Conservation (phyloP, 768 basidiomycete species). For the Xanthoconium purpureum region DNA sequence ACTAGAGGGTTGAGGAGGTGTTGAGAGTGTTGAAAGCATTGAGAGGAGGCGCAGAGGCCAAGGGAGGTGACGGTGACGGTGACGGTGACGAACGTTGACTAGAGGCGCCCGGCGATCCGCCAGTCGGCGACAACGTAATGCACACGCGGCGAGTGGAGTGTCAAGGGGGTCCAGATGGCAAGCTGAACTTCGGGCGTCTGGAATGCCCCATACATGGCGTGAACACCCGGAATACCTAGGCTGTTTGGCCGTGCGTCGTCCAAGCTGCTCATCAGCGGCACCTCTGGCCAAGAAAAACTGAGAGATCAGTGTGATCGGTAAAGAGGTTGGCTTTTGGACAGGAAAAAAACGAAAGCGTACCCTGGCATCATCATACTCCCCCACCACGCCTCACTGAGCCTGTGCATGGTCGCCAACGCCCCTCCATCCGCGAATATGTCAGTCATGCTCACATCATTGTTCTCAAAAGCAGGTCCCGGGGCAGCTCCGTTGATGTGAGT, state of each 20-base stretch:
- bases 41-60: too few relatives aligned
- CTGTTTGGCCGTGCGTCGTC: conserved; percentile 12
- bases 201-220: conserved; percentile 20
- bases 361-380: conserved; percentile 87
- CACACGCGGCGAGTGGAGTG: too few relatives aligned
- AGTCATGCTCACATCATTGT: conserved; percentile 23
- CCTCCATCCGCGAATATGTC: conserved; percentile 42
- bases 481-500: background rate
- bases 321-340: background rate
- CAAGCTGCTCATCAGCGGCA: conserved; percentile 28
- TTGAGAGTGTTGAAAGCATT: too few relatives aligned
- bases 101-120: too few relatives aligned
- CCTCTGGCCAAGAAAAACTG: conserved; percentile 35
- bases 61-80: too few relatives aligned
- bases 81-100: too few relatives aligned
- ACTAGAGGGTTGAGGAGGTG: too few relatives aligned
- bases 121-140: too few relatives aligned
- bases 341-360: conserved; percentile 23
- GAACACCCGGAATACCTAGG: conserved; percentile 16
- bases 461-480: background rate
- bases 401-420: conserved; percentile 69
- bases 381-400: conserved; percentile 73
- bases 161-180: conserved; percentile 24
- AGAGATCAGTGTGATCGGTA: background rate
- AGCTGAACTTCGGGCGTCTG: conserved; percentile 22